These are phyloP conservation scores for Saccharomycopsis synnaedendra DNA, from an alignment of 805 yeast genomes.

Conservation along the genomic window DNA sequence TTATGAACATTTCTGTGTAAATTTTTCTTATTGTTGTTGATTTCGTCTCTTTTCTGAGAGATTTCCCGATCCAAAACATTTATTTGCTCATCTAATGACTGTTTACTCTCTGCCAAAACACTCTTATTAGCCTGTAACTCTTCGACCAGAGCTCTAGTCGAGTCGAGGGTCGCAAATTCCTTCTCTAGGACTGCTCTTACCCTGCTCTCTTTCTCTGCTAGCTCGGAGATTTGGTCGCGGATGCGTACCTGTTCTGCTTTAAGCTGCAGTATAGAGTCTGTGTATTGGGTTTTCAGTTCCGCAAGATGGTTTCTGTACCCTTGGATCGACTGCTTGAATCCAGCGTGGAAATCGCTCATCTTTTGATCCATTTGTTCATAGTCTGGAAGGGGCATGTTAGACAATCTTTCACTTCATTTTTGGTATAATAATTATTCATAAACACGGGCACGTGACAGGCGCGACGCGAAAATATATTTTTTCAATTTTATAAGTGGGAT, in stretches of 20 bases:
- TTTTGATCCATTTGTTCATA: slow-evolving; percentile 6
- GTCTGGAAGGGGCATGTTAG: neutral
- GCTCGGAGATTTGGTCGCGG: neutral
- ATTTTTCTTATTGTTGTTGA: slow-evolving; percentile 6
- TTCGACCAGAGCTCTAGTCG: slow-evolving; percentile 9
- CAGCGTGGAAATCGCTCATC: slow-evolving; percentile 8
- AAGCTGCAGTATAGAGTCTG: neutral
- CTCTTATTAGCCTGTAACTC: slow-evolving; percentile 10
- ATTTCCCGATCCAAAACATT: slow-evolving; percentile 7
- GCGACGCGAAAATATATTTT: too few species aligned
- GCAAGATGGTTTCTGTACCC: slow-evolving; percentile 1
- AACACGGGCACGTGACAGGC: too few species aligned
- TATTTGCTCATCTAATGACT: slow-evolving; percentile 1
- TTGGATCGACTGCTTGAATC: slow-evolving; percentile 7
- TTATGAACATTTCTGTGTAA: slow-evolving; percentile 5
- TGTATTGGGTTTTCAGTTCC: neutral
- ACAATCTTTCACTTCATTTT: too few species aligned
- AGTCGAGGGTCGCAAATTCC: slow-evolving; percentile 7
- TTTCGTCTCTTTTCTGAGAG: neutral
- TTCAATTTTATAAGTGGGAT: too few species aligned
- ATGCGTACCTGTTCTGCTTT: slow-evolving; percentile 1
- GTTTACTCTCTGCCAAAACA: neutral
- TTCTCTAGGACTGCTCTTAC: slow-evolving; percentile 1
- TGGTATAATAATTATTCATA: too few species aligned
- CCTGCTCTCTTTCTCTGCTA: slow-evolving; percentile 5